Conservation (phyloP, 2,329 filamentous ascomycete genomes). For the Diaporthe ampelina region DNA sequence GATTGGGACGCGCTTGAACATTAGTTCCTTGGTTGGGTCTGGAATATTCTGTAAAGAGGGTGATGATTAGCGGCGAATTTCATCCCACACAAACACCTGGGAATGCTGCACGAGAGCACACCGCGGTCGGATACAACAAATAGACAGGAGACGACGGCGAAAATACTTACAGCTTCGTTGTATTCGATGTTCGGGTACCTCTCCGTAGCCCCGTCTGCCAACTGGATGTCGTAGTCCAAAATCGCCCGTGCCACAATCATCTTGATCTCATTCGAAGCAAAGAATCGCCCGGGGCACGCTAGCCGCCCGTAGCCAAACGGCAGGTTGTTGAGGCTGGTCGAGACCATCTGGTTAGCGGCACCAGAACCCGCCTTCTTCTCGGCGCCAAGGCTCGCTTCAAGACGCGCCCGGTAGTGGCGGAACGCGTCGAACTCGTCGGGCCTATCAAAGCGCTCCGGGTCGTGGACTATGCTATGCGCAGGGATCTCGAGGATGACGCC, state of each 20-base stretch:
- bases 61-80: neutral
- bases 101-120: neutral
- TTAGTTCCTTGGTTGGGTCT: conserved; percentile 45
- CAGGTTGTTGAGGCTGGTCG: conserved; percentile 50
- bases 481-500: conserved; percentile 60
- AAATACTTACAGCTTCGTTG: conserved; percentile 26
- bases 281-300: conserved; percentile 56
- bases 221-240: conserved; percentile 49
- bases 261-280: conserved; percentile 55
- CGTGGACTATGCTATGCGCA: conserved; percentile 52
- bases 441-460: conserved; percentile 54
- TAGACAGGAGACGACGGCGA: neutral
- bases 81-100: neutral
- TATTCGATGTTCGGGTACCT: conserved; percentile 47
- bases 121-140: neutral
- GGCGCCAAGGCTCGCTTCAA: conserved; percentile 44
- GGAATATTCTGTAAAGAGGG: conserved; percentile 42
- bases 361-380: conserved; percentile 45
- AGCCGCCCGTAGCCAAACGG: conserved; percentile 58
- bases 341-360: conserved; percentile 55
- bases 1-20: conserved; percentile 44
- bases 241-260: conserved; percentile 51
- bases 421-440: conserved; percentile 56
- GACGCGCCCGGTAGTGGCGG: conserved; percentile 54
- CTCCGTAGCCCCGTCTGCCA: conserved; percentile 45